phyloP scores from a whole-genome alignment of 345 rosid genomes.

The Heritiera fomes region DNA sequence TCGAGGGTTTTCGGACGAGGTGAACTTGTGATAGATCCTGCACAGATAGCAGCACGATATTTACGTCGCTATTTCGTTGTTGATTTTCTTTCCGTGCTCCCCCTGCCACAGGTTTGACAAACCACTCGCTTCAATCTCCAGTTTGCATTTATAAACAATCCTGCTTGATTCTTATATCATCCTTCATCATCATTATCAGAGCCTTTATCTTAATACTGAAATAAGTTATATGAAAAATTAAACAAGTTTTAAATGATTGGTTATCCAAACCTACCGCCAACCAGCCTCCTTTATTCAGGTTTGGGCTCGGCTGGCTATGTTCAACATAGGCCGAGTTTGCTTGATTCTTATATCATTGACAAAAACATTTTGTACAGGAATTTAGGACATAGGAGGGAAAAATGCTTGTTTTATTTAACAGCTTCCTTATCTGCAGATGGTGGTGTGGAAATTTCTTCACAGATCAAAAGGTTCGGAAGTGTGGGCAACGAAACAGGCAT shows the following conservation, averaged over 20 bases:
- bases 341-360: background rate
- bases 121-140: background rate
- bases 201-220: no score
- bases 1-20: conserved; percentile 94
- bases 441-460: conserved; percentile 67
- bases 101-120: conserved; percentile 73
- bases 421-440: conserved; percentile 45
- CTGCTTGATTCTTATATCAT: background rate
- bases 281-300: no score
- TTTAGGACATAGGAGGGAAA: background rate
- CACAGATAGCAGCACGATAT: conserved; percentile 68
- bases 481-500: conserved; percentile 54
- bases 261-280: no score
- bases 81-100: conserved; percentile 74
- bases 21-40: conserved; percentile 88
- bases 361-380: background rate
- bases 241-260: no score
- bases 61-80: conserved; percentile 65
- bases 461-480: conserved; percentile 61
- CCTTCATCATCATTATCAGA: no score
- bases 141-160: background rate
- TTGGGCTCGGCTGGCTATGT: no score
- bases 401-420: conserved; percentile 10
- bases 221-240: no score
- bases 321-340: background rate